Evolutionary conservation across 805 yeast species (phyloP).

Genomic region (Candida berthetii): DNA sequence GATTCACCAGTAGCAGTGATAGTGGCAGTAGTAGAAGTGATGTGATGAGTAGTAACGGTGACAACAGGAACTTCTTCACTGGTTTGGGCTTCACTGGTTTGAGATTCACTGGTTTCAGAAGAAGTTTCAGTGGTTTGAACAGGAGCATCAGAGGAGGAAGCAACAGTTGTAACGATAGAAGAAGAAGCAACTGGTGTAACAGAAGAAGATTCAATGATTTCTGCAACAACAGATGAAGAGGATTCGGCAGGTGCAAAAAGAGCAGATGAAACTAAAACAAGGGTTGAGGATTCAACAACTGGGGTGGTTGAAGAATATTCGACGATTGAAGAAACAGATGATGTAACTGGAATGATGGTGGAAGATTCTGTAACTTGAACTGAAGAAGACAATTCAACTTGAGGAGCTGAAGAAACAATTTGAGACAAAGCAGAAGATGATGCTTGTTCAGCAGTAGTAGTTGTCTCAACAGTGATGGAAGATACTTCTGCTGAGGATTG

Average conservation of each 20-base stretch:
- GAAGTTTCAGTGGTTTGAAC: neutral
- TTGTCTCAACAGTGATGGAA: neutral
- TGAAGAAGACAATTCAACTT: no score
- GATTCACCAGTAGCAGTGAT: no score
- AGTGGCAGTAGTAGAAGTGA: neutral
- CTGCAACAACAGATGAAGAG: no score
- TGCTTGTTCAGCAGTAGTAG: neutral
- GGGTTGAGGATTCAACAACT: slow-evolving; percentile 1
- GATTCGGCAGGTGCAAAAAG: neutral
- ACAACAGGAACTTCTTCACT: slow-evolving; percentile 2
- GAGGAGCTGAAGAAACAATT: no score
- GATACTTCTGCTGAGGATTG: neutral
- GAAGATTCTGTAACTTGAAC: neutral
- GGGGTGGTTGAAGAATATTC: slow-evolving; percentile 1
- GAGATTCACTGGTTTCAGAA: neutral
- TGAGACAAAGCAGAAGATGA: neutral
- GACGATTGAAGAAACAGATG: slow-evolving; percentile 3
- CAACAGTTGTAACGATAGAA: neutral
- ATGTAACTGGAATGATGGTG: slow-evolving; percentile 2
- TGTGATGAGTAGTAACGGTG: neutral
- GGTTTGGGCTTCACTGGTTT: slow-evolving; percentile 2
- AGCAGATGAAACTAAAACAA: neutral
- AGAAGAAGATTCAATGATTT: no score
- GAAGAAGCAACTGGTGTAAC: no score
- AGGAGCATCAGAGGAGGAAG: slow-evolving; percentile 1